phyloP scores from a whole-genome alignment of 2,329 filamentous ascomycete genomes.

The Penicillium hordei region DNA sequence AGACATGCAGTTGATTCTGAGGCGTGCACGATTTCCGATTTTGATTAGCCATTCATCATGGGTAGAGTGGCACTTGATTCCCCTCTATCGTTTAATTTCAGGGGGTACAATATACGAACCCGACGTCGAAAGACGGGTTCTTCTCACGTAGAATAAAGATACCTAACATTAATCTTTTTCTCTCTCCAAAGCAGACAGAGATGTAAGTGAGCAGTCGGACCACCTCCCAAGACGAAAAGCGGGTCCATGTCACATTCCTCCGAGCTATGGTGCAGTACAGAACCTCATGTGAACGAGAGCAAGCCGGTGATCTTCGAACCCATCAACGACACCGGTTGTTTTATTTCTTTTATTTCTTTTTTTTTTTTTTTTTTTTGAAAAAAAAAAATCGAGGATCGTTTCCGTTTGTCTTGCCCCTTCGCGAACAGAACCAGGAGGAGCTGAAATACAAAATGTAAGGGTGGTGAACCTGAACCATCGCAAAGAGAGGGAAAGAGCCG shows the following conservation, averaged over 20 bases:
- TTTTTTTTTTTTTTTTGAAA: too few species aligned
- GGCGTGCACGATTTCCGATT: not conserved
- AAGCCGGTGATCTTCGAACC: not conserved
- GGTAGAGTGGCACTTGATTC: not conserved
- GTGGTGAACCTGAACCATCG: conserved; percentile 1
- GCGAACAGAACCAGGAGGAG: not conserved
- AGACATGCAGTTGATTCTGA: not conserved
- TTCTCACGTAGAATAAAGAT: not conserved
- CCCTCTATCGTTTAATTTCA: not conserved
- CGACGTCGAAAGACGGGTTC: not conserved
- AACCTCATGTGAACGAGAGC: not conserved
- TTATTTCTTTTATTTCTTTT: too few species aligned
- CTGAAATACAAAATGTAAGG: conserved; percentile 6
- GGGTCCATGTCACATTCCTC: conserved; percentile 12
- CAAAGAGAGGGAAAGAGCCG: not conserved
- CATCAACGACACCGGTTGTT: not conserved
- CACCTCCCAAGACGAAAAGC: not conserved
- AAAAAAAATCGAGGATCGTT: not conserved
- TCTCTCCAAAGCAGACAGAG: not conserved
- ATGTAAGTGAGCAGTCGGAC: not conserved
- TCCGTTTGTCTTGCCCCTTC: conserved; percentile 4
- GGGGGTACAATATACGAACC: not conserved
- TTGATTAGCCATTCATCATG: not conserved
- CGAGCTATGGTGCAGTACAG: not conserved
- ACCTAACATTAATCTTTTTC: not conserved